Base-by-base conservation (phyloP, 495 filamentous ascomycete genomes). In the Lophium mytilinum region DNA sequence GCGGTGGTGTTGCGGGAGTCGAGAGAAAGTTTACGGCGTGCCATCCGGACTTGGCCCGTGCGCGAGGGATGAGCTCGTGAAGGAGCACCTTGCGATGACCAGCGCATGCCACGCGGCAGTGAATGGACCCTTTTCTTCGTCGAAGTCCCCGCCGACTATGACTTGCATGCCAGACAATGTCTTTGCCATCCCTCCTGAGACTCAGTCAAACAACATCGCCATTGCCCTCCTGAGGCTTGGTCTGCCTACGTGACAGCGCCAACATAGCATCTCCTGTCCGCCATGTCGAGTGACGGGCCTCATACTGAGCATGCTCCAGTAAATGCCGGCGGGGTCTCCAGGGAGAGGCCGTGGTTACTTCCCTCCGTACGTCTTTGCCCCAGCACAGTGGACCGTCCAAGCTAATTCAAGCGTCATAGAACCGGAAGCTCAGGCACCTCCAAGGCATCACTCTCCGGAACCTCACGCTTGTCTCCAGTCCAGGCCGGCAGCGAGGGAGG, bases 391-490 rank as follows among this genome's bases (percentile, higher is more conserved):
- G 24, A 21, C 56, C 52, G n/a, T n/a, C 14, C 10, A 14, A n/a
- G 33, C 50, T 56, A 21, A 61, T 39, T 30, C 18, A 41, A 12
- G 8, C 18, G 12, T 64, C 53, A 53, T 64, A 94, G 83, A 96
- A 94, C 68, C 84, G 90, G 62, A 91, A 86, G 69, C 77, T 98
- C 30, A 83, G 93, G 50, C 90, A 96, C 74, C 77, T 98, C 14
- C 83, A 87, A 60, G 89, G 88, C 50, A 83, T 98, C 48, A 90
- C 86, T 46, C 72, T 96, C 19, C 88, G 93, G 48, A 98, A 96
- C 68, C 75, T 96, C 37, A 80, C 82, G 53, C 82, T 62, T 91
- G 48, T 71, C 71, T 19, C 75, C 66, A 17, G 60, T 55, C 72
- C 17, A 72, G 34, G 49, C 24, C 45, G 81, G 41, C 71, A 80